Evolutionary conservation across 1,139 yeast species (phyloP).

Genomic region (Saccharomyces hybrid): DNA sequence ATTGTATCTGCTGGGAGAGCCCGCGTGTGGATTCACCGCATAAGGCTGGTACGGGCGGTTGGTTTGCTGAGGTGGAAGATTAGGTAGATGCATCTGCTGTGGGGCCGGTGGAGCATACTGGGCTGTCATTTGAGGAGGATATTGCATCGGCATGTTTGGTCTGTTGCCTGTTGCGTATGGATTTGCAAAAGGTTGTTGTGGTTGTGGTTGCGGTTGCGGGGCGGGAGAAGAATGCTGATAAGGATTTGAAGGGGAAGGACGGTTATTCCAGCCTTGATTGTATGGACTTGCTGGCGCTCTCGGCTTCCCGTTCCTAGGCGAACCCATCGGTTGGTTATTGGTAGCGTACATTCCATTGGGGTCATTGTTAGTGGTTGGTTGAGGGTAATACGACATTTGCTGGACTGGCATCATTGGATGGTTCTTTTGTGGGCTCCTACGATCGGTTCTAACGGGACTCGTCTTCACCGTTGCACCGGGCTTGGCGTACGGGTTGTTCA

Average conservation of each 20-base stretch:
- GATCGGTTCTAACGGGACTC: neutral
- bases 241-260: conserved; percentile 1
- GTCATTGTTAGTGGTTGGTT: neutral
- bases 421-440: neutral
- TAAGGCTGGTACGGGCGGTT: neutral
- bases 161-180: neutral
- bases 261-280: neutral
- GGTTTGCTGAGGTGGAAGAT: neutral
- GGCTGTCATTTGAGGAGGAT: neutral
- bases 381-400: neutral
- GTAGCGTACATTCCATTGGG: neutral
- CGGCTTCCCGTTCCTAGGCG: neutral
- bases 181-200: neutral
- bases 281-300: conserved; percentile 3
- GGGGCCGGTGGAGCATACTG: neutral
- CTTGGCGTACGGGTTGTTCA: neutral
- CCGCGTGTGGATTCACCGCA: neutral
- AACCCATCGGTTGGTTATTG: neutral
- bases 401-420: neutral
- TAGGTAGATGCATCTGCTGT: neutral
- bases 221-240: neutral
- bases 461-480: neutral
- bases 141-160: neutral
- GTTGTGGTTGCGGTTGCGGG: conserved; percentile 2
- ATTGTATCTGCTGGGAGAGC: neutral